Percentiles rank a stretch among this genome's conserved stretches.
Evolutionary conservation across 768 basidiomycete species (phyloP).

Genomic region (Phanerodontia chrysosporium): DNA sequence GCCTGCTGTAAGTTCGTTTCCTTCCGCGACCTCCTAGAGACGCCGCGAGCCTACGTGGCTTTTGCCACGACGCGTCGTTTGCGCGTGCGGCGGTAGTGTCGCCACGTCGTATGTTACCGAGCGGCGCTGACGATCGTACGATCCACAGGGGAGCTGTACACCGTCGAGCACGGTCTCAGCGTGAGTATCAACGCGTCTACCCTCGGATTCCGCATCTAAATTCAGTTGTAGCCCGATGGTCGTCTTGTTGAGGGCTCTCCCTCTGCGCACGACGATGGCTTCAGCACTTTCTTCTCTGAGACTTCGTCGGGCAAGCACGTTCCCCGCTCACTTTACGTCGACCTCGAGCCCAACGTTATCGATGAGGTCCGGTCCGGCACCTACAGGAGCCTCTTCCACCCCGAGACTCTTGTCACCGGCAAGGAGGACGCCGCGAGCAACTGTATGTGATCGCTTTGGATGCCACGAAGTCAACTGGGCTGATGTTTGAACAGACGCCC

Average conservation of each 20-base stretch:
- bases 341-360: slow-evolving; percentile 95
- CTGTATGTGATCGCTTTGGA: slow-evolving; percentile 48
- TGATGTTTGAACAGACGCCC: slow-evolving; percentile 62
- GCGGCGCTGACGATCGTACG: slow-evolving; percentile 8
- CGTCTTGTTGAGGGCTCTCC: slow-evolving; percentile 78
- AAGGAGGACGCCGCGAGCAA: slow-evolving; percentile 99
- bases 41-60: background rate
- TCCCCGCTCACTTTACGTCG: slow-evolving; percentile 94
- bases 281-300: slow-evolving; percentile 99
- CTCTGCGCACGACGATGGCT: slow-evolving; percentile 79
- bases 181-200: slow-evolving; percentile 45
- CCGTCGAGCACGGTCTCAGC: slow-evolving; percentile 95
- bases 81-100: background rate
- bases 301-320: slow-evolving; percentile 95
- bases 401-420: slow-evolving; percentile 95
- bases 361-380: slow-evolving; percentile 95
- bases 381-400: slow-evolving; percentile 97
- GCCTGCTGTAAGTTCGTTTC: slow-evolving; percentile 82
- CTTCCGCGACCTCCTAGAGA: slow-evolving; percentile 6
- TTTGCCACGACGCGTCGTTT: slow-evolving; percentile 15
- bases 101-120: background rate
- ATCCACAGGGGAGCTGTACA: slow-evolving; percentile 91
- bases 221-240: slow-evolving; percentile 78
- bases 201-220: slow-evolving; percentile 6
- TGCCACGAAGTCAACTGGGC: slow-evolving; percentile 11